Conservation (phyloP, 176 grass and related monocot species). For the Alopecurus myosuroides region DNA sequence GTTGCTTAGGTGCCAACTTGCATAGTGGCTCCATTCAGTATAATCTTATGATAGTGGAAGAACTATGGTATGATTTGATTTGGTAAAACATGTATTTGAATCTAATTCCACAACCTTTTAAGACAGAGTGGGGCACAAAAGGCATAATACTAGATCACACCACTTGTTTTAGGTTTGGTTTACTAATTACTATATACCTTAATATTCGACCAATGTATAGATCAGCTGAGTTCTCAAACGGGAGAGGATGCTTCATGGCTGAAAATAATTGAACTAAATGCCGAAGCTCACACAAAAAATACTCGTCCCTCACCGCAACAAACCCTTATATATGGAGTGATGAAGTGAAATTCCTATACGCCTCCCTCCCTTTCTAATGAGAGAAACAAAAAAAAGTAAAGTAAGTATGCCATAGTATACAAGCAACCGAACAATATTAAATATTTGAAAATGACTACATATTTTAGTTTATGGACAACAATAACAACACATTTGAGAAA, state of each 20-base stretch:
- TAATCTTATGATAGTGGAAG: neutral
- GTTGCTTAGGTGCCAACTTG: too few relatives aligned
- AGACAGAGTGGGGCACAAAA: neutral
- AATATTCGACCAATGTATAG: neutral
- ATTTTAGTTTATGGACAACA: neutral
- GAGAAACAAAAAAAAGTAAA: neutral
- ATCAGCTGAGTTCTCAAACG: neutral
- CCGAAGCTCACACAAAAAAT: neutral
- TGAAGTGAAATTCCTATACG: neutral
- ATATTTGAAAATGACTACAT: neutral
- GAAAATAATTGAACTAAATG: neutral
- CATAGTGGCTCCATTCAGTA: neutral
- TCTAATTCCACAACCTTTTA: neutral
- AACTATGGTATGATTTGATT: neutral
- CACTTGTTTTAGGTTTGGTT: neutral
- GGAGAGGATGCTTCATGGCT: neutral
- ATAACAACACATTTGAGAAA: neutral
- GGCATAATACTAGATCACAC: neutral
- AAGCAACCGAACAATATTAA: neutral
- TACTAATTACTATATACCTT: neutral
- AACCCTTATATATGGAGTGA: neutral
- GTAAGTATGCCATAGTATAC: neutral
- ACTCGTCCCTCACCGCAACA: neutral
- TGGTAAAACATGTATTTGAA: neutral
- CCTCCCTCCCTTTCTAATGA: neutral